Evolutionary conservation across 1,139 yeast species (phyloP), one percentile per base, ranked within the genome.

Genomic region (Blastobotrys apis): DNA sequence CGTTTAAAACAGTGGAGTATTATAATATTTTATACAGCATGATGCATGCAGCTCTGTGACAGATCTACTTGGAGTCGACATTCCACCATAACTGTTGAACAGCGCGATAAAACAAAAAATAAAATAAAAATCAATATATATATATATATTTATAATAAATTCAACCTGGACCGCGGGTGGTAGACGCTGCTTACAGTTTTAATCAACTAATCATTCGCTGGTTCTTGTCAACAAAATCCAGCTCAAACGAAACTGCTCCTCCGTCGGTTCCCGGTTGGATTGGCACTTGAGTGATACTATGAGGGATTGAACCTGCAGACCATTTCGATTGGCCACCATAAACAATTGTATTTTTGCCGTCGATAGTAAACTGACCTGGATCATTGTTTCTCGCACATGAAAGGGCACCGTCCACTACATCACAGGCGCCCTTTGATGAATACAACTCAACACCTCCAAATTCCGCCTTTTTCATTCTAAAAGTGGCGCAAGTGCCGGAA

Each of bases 401-500:
- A 72, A 70, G 39, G 5, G 34, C 64, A 6, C 64, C 66, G 16
- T 58, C 57, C 36, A 62, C 63, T 12, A 87, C 62, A 4, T 81
- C 82, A 66, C 97, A 88, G 48, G 72, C 75, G 0, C 95, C 96
- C 57, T 76, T 80, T 31, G 86, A 77, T 0, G 92, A 75, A 45
- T 71, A 72, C 29, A 86, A 58, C 47, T 78, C 75, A 55, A 78
- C 74, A n/a, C 90, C 90, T 3, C 94, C 94, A 63, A 78, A 81
- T 29, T 77, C 75, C 31, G 81, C 77, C 44, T 78, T 67, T 15
- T 72, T 56, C 17, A 78, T 54, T 16, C 72, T 71, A 65, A 73
- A 87, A 2, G 84, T 80, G 2, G 96, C 97, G 65, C 97, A 90
- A 1, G 95, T 80, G 1, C 97, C 97, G 30, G 78, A 73, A 5